Percentiles rank a stretch among this genome's conserved stretches.
Evolutionary conservation across 768 basidiomycete genomes (phyloP).

Genomic region (Pisolithus marmoratus): DNA sequence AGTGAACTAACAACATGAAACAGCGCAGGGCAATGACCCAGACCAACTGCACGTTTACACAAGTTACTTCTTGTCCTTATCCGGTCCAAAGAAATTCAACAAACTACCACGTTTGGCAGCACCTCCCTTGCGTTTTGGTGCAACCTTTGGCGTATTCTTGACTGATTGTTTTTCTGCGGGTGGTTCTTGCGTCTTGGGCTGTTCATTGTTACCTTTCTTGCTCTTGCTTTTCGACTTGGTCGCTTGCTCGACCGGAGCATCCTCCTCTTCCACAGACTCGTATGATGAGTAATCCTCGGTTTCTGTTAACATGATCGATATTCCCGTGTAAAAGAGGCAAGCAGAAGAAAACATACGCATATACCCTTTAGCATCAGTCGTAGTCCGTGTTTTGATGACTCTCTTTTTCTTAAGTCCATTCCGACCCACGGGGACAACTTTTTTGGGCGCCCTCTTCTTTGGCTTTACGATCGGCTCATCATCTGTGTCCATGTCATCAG

Average conservation of each 20-base stretch:
- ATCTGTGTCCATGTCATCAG: slow-evolving; percentile 23
- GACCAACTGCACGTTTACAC: neutral
- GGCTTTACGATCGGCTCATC: slow-evolving; percentile 30
- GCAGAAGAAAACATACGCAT: slow-evolving; percentile 44
- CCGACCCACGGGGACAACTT: slow-evolving; percentile 62
- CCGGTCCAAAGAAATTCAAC: slow-evolving; percentile 29
- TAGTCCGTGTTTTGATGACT: slow-evolving; percentile 51
- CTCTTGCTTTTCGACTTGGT: slow-evolving; percentile 16
- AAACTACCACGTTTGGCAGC: slow-evolving; percentile 22
- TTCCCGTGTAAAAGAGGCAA: neutral
- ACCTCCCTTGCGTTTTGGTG: slow-evolving; percentile 14
- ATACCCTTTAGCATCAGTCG: slow-evolving; percentile 63
- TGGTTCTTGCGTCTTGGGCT: slow-evolving; percentile 12
- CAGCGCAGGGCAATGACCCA: too few species aligned
- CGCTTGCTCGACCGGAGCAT: slow-evolving; percentile 22
- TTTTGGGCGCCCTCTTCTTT: slow-evolving; percentile 42
- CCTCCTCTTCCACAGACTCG: slow-evolving; percentile 69
- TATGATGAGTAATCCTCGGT: slow-evolving; percentile 78
- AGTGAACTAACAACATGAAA: too few species aligned
- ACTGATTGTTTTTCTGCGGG: slow-evolving; percentile 18
- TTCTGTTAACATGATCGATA: slow-evolving; percentile 35
- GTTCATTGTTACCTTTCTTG: slow-evolving; percentile 13
- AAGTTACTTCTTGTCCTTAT: slow-evolving; percentile 22
- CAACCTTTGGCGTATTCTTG: slow-evolving; percentile 7
- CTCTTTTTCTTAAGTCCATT: slow-evolving; percentile 76